Base-by-base conservation (phyloP, 2,329 filamentous ascomycete species). In the Whalleya microplaca region DNA sequence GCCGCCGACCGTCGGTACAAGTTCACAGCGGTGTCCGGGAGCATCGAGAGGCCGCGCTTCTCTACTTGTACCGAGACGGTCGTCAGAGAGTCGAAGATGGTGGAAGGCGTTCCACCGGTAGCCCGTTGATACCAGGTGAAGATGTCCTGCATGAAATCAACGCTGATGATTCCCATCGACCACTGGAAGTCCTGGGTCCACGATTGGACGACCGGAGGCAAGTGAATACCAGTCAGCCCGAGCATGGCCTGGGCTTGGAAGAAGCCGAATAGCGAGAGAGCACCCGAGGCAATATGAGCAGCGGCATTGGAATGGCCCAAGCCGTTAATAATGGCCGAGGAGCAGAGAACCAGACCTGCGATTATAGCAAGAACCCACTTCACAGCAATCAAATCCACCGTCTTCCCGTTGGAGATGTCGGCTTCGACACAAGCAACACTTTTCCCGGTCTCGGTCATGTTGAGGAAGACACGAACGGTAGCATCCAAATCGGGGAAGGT, bases 171-270 rank as follows among this genome's bases (percentile, higher is more conserved):
- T 66, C 91, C 91, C 90, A 96, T 92, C 69, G 86, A 91, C 91
- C 91, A 96, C 72, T 92, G 88, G 79, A 96, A 95, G 73, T 95
- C 92, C 75, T 95, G 91, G 0, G 91, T 95, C 91, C 91, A 96
- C 0, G 91, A 84, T 66, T 89, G 82, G 50, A 93, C 91, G 56
- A 94, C 90, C 0, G 91, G 91, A 2, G 91, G 91, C 48, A 94
- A 81, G 37, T 82, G 79, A 16, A 95, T 87, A 29, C 88, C 81
- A 43, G 86, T 88, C 78, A 95, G 86, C 56, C 91, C 91, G 65
- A 94, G 81, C 74, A 95, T 89, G 27, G 91, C 91, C 72, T 94
- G 91, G 8, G 89, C 87, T 73, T 96, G 91, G 82, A 96, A 94
- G 76, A 92, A 95, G 56, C 89, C 85, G 69, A 95, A 94, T 21